A percentile compares a stretch with the other conserved stretches of the same genome.
These are phyloP conservation scores for Wilhelminamyces savonicus DNA, from an alignment of 805 yeast species.

Conservation along the genomic window DNA sequence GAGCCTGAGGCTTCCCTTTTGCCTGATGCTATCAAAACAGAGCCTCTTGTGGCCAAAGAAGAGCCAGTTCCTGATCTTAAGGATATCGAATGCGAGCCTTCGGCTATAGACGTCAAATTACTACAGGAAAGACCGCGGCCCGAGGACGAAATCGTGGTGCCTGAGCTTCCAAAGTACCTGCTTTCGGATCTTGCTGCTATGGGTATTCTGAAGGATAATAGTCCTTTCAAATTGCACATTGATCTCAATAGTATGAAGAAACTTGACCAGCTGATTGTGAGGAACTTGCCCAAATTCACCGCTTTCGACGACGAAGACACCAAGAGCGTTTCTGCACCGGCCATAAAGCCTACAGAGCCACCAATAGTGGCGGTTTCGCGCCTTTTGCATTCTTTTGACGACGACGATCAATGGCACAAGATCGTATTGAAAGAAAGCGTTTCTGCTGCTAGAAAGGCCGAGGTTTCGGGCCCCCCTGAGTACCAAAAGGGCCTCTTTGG, in stretches of 20 bases:
- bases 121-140: conserved; percentile 22
- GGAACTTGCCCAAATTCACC: conserved; percentile 40
- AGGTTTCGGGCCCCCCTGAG: conserved; percentile 26
- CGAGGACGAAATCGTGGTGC: conserved; percentile 20
- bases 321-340: conserved; percentile 10
- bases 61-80: conserved; percentile 4
- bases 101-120: conserved; percentile 34
- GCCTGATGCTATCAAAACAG: conserved; percentile 1
- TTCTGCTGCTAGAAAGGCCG: conserved; percentile 2
- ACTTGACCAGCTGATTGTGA: conserved; percentile 39
- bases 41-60: conserved; percentile 2
- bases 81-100: conserved; percentile 1
- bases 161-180: conserved; percentile 17
- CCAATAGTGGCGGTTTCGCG: conserved; percentile 56
- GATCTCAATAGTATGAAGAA: conserved; percentile 36
- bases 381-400: conserved; percentile 57
- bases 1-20: no score
- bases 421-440: conserved; percentile 39
- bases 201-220: not conserved
- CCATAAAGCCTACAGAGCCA: conserved; percentile 20
- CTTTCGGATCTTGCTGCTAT: no score
- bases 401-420: conserved; percentile 58
- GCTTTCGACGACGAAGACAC: conserved; percentile 36
- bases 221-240: conserved; percentile 43
- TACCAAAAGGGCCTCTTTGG: conserved; percentile 58